Percentiles rank a stretch among this genome's conserved stretches.
Conservation (phyloP, 768 basidiomycete genomes). For the Boletus rubescentipes region DNA sequence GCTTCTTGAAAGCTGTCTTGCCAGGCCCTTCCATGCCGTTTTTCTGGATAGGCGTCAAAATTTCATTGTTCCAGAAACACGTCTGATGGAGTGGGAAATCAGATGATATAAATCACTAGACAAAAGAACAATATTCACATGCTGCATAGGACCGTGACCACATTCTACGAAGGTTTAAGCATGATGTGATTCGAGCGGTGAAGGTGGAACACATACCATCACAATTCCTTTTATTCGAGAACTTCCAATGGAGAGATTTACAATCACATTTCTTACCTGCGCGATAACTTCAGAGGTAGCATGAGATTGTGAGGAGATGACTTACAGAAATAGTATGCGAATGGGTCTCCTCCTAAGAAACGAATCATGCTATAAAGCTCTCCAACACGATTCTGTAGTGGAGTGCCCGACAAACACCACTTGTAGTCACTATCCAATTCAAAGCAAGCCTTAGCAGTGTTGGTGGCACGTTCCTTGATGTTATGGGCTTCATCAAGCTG, state of each 20-base stretch:
- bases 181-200: background rate
- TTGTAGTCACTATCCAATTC: conserved; percentile 75
- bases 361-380: conserved; percentile 94
- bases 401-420: conserved; percentile 98
- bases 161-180: conserved; percentile 53
- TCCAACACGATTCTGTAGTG: conserved; percentile 97
- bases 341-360: conserved; percentile 92
- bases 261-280: conserved; percentile 88
- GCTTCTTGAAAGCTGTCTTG: conserved; percentile 83
- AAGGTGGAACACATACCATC: conserved; percentile 53
- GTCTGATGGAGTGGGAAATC: conserved; percentile 46
- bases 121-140: conserved; percentile 40
- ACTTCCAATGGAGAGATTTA: conserved; percentile 95
- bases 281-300: background rate
- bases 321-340: conserved; percentile 89
- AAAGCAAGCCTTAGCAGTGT: conserved; percentile 97
- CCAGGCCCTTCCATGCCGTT: conserved; percentile 83
- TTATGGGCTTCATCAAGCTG: conserved; percentile 97
- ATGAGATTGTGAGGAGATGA: background rate
- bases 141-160: conserved; percentile 83
- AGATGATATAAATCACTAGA: background rate
- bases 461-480: conserved; percentile 93
- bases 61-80: conserved; percentile 97
- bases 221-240: conserved; percentile 77
- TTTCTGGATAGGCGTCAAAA: conserved; percentile 94